Percentiles rank a stretch among this genome's conserved stretches.
These are phyloP conservation scores for Echites panduratus DNA, from an alignment of 257 asterid genomes.

Conservation along the genomic window DNA sequence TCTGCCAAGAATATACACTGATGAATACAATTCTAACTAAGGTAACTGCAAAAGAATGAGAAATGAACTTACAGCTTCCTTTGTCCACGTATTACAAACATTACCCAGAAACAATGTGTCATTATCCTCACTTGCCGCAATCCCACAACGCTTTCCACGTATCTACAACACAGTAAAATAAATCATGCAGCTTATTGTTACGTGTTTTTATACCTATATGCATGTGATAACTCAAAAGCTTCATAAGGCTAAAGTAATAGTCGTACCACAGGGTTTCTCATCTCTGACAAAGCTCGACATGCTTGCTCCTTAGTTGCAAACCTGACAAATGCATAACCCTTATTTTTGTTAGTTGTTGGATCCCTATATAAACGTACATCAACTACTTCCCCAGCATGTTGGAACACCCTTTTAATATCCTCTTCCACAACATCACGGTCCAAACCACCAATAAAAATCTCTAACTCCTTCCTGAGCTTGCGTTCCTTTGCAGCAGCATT, in stretches of 20 bases:
- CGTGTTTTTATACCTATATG: not conserved
- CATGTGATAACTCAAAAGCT: not conserved
- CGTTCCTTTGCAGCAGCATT: constrained; percentile 50
- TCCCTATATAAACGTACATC: constrained; percentile 52
- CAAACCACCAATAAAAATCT: constrained; percentile 64
- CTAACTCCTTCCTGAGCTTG: constrained; percentile 51
- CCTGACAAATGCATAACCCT: constrained; percentile 61
- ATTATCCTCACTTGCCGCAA: constrained; percentile 53
- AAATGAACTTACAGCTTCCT: constrained; percentile 41
- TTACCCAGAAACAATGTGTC: constrained; percentile 61
- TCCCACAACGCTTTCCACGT: constrained; percentile 60
- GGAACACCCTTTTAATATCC: constrained; percentile 49
- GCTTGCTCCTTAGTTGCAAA: constrained; percentile 60
- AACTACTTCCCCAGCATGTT: constrained; percentile 53
- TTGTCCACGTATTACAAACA: constrained; percentile 66
- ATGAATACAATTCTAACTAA: constrained; percentile 8
- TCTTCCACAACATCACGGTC: constrained; percentile 54
- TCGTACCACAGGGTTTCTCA: constrained; percentile 65
- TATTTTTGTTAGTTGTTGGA: constrained; percentile 49
- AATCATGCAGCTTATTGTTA: not conserved
- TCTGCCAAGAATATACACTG: constrained; percentile 24
- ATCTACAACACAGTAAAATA: constrained; percentile 26
- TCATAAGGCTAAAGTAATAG: constrained; percentile 3
- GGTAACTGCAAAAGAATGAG: not conserved
- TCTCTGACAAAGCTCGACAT: constrained; percentile 47